Conservation (phyloP, 208 protist genomes). For the Chromosphaera perkinsii region DNA sequence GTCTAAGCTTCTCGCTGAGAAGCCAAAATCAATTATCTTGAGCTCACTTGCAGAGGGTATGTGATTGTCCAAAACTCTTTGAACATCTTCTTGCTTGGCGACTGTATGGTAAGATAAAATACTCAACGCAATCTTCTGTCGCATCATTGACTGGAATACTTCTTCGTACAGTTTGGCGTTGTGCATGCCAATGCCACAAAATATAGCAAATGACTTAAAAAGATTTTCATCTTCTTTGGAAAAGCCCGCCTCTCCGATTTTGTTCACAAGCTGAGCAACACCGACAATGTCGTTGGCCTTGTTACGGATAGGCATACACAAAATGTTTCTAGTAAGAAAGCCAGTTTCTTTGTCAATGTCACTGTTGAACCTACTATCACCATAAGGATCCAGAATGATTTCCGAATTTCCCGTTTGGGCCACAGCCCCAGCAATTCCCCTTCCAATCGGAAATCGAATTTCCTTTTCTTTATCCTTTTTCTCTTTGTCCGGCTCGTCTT, state of each 20-base stretch:
- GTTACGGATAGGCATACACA: constrained; percentile 54
- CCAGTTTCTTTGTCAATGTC: constrained; percentile 52
- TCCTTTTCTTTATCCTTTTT: background rate
- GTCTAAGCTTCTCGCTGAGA: background rate
- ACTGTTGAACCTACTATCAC: constrained; percentile 53
- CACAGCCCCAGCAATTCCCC: constrained; percentile 37
- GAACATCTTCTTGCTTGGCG: background rate
- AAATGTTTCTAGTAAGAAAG: constrained; percentile 45
- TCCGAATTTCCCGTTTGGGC: constrained; percentile 34
- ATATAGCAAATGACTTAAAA: constrained; percentile 27
- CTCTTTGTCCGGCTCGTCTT: background rate
- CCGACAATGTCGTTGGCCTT: constrained; percentile 38
- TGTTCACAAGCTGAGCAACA: constrained; percentile 51
- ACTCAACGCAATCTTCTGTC: constrained; percentile 1
- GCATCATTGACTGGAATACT: background rate
- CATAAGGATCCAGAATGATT: constrained; percentile 55
- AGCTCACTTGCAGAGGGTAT: background rate
- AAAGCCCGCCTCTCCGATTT: constrained; percentile 20
- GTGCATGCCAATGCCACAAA: constrained; percentile 26
- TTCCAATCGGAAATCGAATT: constrained; percentile 27
- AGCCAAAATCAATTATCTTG: background rate
- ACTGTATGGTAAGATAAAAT: background rate
- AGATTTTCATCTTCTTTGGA: constrained; percentile 26
- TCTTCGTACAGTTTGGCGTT: constrained; percentile 25
- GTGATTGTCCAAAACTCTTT: background rate